These are phyloP conservation scores for Thamnidium elegans DNA, from an alignment of 192 early-diverging fungal species.

Conservation along the genomic window DNA sequence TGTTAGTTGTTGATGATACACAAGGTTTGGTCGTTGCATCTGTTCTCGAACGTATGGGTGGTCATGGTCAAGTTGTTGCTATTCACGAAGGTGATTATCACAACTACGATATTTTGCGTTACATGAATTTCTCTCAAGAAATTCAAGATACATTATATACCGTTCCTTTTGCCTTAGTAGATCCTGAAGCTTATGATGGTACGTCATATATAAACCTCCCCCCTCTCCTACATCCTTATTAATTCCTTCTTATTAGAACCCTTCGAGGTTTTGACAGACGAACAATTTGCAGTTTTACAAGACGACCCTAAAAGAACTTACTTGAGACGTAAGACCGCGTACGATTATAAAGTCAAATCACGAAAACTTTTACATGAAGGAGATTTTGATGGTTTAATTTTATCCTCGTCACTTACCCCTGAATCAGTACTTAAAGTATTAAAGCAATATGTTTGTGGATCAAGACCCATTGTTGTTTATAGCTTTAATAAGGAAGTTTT, in stretches of 20 bases:
- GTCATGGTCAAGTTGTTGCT: slow-evolving; percentile 61
- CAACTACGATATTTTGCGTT: slow-evolving; percentile 72
- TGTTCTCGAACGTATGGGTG: slow-evolving; percentile 76
- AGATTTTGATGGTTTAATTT: slow-evolving; percentile 72
- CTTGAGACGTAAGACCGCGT: slow-evolving; percentile 51
- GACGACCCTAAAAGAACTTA: slow-evolving; percentile 46
- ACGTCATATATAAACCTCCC: no score
- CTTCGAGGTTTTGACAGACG: slow-evolving; percentile 11
- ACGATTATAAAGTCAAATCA: slow-evolving; percentile 46
- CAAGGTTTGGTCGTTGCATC: slow-evolving; percentile 82
- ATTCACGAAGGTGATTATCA: slow-evolving; percentile 71
- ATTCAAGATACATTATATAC: slow-evolving; percentile 52
- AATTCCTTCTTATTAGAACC: slow-evolving; percentile 10
- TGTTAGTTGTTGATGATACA: slow-evolving; percentile 88
- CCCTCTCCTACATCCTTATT: no score
- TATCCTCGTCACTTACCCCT: slow-evolving; percentile 77
- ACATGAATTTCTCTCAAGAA: slow-evolving; percentile 69
- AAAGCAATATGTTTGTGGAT: slow-evolving; percentile 72
- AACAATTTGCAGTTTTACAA: slow-evolving; percentile 10
- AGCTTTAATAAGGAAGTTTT: slow-evolving; percentile 64
- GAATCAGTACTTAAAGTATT: slow-evolving; percentile 72
- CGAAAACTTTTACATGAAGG: slow-evolving; percentile 53
- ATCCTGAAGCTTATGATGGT: slow-evolving; percentile 58
- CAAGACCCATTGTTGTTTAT: slow-evolving; percentile 84
- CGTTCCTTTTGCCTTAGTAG: slow-evolving; percentile 70